Evolutionary conservation across 495 filamentous ascomycete genomes (phyloP).

Genomic region (Hypoxylon fragiforme): DNA sequence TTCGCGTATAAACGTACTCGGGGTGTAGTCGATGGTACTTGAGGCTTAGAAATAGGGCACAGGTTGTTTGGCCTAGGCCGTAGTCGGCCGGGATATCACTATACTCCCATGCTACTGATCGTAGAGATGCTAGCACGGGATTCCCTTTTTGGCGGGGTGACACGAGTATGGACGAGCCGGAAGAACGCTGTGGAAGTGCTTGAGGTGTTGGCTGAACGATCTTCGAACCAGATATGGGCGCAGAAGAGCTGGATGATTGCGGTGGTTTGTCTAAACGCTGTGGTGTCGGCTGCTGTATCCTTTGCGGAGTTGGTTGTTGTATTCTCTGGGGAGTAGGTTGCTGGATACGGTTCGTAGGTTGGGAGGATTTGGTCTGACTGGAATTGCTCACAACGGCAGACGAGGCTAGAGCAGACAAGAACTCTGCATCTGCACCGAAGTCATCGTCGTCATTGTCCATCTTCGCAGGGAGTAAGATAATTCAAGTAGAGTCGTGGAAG

Average conservation of each 20-base stretch:
- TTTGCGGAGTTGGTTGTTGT: slow-evolving; percentile 48
- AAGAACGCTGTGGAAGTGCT: slow-evolving; percentile 66
- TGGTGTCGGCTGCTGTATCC: slow-evolving; percentile 49
- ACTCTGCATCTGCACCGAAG: slow-evolving; percentile 62
- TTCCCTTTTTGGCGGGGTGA: slow-evolving; percentile 90
- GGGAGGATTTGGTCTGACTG: slow-evolving; percentile 25
- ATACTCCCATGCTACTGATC: slow-evolving; percentile 92
- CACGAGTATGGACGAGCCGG: slow-evolving; percentile 79
- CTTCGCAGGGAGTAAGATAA: neutral
- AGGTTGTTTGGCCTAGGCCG: slow-evolving; percentile 82
- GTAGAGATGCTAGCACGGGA: slow-evolving; percentile 81
- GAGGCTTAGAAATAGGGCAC: slow-evolving; percentile 87
- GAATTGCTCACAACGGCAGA: slow-evolving; percentile 35
- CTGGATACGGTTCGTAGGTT: slow-evolving; percentile 39
- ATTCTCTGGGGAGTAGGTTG: slow-evolving; percentile 35
- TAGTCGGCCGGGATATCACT: slow-evolving; percentile 94
- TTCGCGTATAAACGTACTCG: slow-evolving; percentile 95
- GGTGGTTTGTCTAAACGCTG: slow-evolving; percentile 50
- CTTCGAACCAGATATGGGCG: slow-evolving; percentile 43
- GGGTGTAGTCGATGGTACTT: slow-evolving; percentile 98
- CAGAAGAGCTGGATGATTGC: slow-evolving; percentile 27
- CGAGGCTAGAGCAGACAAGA: slow-evolving; percentile 56
- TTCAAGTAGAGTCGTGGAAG: no score
- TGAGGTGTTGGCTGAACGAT: slow-evolving; percentile 88
- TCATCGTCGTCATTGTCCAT: slow-evolving; percentile 58